Evolutionary conservation across 805 yeast genomes (phyloP).

Genomic region (Wickerhamiella kurtzmanii): DNA sequence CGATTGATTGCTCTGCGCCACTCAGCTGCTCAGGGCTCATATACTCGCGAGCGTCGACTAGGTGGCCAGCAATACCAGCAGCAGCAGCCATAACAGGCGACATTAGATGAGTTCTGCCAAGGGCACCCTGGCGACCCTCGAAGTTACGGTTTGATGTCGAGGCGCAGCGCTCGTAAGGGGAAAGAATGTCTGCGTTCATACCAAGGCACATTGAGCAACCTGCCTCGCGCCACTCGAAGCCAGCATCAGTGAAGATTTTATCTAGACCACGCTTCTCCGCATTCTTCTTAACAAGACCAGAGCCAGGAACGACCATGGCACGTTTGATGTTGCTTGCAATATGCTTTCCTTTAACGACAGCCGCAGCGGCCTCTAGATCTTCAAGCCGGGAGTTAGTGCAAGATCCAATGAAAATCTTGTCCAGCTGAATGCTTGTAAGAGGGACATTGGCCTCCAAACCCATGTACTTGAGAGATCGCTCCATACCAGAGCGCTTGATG

Average conservation of each 20-base stretch:
- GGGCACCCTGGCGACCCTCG: conserved; percentile 98
- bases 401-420: conserved; percentile 94
- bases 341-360: conserved; percentile 78
- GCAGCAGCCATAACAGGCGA: conserved; percentile 99
- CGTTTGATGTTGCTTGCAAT: conserved; percentile 68
- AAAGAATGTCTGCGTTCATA: conserved; percentile 95
- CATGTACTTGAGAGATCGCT: conserved; percentile 84
- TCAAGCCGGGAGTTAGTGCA: conserved; percentile 97
- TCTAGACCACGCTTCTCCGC: conserved; percentile 94
- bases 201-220: conserved; percentile 99
- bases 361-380: conserved; percentile 91
- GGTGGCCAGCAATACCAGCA: conserved; percentile 84
- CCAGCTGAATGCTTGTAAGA: conserved; percentile 58
- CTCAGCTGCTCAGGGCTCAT: conserved; percentile 29
- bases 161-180: conserved; percentile 95
- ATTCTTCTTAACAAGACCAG: conserved; percentile 84
- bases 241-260: conserved; percentile 80
- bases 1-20: conserved; percentile 22
- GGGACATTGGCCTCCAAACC: conserved; percentile 79
- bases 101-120: conserved; percentile 91
- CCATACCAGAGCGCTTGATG: conserved; percentile 68
- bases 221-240: conserved; percentile 98
- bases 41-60: conserved; percentile 79
- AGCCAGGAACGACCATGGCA: conserved; percentile 93
- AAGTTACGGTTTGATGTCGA: conserved; percentile 97